Conservation (phyloP, 768 basidiomycete genomes). For the Hypsizygus marmoreus region DNA sequence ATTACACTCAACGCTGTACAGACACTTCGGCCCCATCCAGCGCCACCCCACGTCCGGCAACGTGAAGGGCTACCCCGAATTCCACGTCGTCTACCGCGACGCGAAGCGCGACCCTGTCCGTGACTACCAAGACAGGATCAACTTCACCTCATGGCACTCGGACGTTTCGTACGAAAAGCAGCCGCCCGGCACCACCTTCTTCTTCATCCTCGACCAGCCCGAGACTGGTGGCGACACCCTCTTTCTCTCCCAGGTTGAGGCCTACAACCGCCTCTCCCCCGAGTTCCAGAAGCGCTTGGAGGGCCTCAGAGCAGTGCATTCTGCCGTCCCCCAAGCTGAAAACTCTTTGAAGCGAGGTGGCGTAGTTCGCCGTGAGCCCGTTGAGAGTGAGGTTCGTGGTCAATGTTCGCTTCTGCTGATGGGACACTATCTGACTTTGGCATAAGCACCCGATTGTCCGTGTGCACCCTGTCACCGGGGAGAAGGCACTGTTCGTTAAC, state of each 20-base stretch:
- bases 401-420: neutral
- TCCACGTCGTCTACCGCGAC: conserved; percentile 62
- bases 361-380: conserved; percentile 51
- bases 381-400: conserved; percentile 41
- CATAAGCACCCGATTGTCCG: conserved; percentile 55
- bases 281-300: conserved; percentile 60
- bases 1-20: conserved; percentile 20
- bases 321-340: conserved; percentile 55
- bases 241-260: conserved; percentile 59
- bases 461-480: conserved; percentile 60
- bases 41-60: conserved; percentile 51
- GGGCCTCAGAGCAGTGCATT: conserved; percentile 58
- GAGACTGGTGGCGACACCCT: conserved; percentile 54
- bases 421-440: neutral
- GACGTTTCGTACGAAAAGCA: conserved; percentile 60
- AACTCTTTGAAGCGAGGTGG: conserved; percentile 42
- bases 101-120: conserved; percentile 41
- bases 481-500: conserved; percentile 63
- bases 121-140: conserved; percentile 44
- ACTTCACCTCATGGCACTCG: conserved; percentile 52
- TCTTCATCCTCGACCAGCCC: conserved; percentile 54
- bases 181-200: conserved; percentile 56
- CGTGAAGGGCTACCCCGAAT: conserved; percentile 57
- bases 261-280: conserved; percentile 58
- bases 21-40: conserved; percentile 49